Evolutionary conservation across 495 filamentous ascomycete genomes (phyloP), one percentile per base, ranked within the genome.

Genomic region (Penicillium fimorum): DNA sequence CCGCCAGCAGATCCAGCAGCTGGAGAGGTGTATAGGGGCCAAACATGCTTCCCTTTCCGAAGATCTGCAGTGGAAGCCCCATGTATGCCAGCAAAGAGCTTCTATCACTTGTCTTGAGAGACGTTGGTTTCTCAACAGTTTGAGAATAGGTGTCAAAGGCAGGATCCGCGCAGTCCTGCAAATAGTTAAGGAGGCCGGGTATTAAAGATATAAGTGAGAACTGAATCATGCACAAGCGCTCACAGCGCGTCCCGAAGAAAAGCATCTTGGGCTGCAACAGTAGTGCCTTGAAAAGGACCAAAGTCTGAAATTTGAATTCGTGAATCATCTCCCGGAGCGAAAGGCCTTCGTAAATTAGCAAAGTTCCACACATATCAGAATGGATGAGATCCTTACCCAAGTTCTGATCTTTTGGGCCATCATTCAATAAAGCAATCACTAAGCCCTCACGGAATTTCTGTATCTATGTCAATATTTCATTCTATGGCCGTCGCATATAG

Each of bases 221-320:
- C 66, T 98, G 94, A 70, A 96, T 91, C 90, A 97, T 93, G 82
- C 94, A 98, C 48, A 98, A 73, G 33, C 89, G 82, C 69, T 98
- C 94, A 68, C 94, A 97, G 54, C 92, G 84, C 11, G 92, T 89
- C 41, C 94, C 95, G 64, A 97, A 98, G 76, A 98, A 97, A 35
- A 98, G 85, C 92, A 97, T 98, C 93, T 97, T 98, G 29, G 93
- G 94, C 66, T 98, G 93, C 61, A 98, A 74, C 61, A 98, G 76
- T 65, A 89, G 85, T 66, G 88, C 94, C 76, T 98, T 98, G 59
- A 98, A 88, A 50, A 98, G 76, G 27, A 98, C 90, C 59, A 98
- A 69, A 8, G 91, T 96, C 79, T 97, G 92, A 71, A 88, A 87
- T 68, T 88, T 89, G 71, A 94, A 98, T 70, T 97, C 89, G 68